Evolutionary conservation across 1,139 yeast species (phyloP), one percentile per base, ranked within the genome.

Genomic region (Barnettozyma hawaiiensis): DNA sequence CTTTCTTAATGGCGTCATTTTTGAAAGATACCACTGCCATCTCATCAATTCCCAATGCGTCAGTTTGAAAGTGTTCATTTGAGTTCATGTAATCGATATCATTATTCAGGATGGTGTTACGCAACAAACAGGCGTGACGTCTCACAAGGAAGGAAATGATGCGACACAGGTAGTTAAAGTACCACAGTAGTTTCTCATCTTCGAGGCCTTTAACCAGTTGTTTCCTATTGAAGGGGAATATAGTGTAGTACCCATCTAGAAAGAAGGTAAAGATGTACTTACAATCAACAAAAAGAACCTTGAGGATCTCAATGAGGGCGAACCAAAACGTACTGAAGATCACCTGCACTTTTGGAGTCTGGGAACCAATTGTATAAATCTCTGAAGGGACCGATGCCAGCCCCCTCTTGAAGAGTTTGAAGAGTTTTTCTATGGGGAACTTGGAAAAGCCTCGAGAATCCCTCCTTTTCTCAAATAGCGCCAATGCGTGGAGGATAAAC

Each of bases 1-100:
- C 26, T 8, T 45, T 48, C 18, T 37, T 49, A 16, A 54, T 49
- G 3, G 42, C 5, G 2, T 53, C 48, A 1, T 24, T 34, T 18
- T 27, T 47, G 35, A 55, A 54, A 6, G 27, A 39, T 1, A 41
- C 44, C 16, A 55, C 47, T 11, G 46, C 49, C 2, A 35, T 29
- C 35, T 55, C 59, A n/a, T 53, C 49, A 14, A 52, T 45, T 18
- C 51, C 49, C 20, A 53, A 16, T 5, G 46, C 31, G 44, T 54
- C 51, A 16, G 50, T 35, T 15, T 46, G 52, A 23, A 48, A 43
- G 12, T 54, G 29, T 32, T 48, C 52, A 9, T 43, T 44, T 8
- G 22, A 4, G 19, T 40, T 39, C 19, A 42, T 33, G 32, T 40
- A 51, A 0, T 27, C 28, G 9, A 54, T 4, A 53, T 41, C 14